These are phyloP conservation scores for Diaporthe capsici DNA, from an alignment of 2,329 filamentous ascomycete species.

Conservation along the genomic window DNA sequence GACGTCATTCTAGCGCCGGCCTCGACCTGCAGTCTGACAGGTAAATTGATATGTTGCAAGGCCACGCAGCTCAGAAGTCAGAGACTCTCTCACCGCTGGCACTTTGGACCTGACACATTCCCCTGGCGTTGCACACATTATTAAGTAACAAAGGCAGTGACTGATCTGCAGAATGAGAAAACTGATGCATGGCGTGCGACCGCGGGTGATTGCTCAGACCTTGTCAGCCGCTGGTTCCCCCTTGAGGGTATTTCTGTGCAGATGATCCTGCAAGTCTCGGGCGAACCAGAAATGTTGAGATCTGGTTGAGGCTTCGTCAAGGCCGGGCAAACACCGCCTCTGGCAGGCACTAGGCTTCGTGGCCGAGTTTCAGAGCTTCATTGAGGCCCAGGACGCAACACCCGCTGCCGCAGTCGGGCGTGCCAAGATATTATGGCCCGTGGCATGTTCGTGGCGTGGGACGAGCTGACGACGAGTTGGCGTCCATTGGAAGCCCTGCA, in stretches of 20 bases:
- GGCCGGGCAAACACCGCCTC: conserved; percentile 1
- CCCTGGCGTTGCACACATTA: not conserved
- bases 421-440: not conserved
- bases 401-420: conserved; percentile 28
- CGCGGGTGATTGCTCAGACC: not conserved
- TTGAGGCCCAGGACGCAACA: not conserved
- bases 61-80: not conserved
- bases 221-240: not conserved
- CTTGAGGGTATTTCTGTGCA: not conserved
- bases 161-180: not conserved
- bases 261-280: not conserved
- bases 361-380: not conserved
- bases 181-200: not conserved
- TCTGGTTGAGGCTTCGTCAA: not conserved
- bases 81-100: not conserved
- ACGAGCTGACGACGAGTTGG: not conserved
- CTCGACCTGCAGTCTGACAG: not conserved
- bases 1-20: conserved; percentile 12
- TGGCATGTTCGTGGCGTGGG: conserved; percentile 8
- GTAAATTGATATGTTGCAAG: not conserved
- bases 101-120: not conserved
- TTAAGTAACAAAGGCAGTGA: not conserved
- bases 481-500: not conserved
- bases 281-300: not conserved
- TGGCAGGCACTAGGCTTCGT: conserved; percentile 7